Conservation (phyloP, 768 basidiomycete genomes). For the Cystofilobasidium ferigula region DNA sequence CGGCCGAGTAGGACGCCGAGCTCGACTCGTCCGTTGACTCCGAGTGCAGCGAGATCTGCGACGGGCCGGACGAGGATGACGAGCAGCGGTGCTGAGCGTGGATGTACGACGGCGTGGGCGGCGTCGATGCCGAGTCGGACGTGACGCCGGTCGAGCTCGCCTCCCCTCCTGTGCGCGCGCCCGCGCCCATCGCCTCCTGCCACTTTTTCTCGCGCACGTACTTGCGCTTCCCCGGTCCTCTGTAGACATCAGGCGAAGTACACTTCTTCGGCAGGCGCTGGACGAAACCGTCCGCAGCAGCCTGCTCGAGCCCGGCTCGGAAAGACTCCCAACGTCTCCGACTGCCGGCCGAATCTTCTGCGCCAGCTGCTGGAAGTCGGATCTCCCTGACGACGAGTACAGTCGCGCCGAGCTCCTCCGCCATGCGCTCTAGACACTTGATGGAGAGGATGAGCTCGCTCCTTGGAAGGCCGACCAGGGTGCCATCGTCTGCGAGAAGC, state of each 20-base stretch:
- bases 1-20: neutral
- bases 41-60: neutral
- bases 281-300: neutral
- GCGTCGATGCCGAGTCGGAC: neutral
- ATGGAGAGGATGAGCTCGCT: constrained; percentile 67
- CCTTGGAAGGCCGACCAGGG: constrained; percentile 63
- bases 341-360: constrained; percentile 13
- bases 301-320: neutral
- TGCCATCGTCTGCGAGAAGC: constrained; percentile 59
- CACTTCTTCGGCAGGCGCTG: neutral
- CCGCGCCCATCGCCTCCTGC: neutral
- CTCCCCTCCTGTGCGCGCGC: no score
- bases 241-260: neutral
- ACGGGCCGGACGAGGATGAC: neutral
- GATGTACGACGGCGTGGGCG: neutral
- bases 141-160: neutral
- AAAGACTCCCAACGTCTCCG: constrained; percentile 13
- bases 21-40: neutral
- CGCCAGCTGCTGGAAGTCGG: constrained; percentile 5
- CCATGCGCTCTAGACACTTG: constrained; percentile 85
- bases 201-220: neutral
- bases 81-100: neutral
- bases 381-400: constrained; percentile 85
- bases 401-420: constrained; percentile 80
- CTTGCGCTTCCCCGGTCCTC: neutral